Evolutionary conservation across 73 alveolate genomes (phyloP).

Genomic region (Symbiodinium natans): DNA sequence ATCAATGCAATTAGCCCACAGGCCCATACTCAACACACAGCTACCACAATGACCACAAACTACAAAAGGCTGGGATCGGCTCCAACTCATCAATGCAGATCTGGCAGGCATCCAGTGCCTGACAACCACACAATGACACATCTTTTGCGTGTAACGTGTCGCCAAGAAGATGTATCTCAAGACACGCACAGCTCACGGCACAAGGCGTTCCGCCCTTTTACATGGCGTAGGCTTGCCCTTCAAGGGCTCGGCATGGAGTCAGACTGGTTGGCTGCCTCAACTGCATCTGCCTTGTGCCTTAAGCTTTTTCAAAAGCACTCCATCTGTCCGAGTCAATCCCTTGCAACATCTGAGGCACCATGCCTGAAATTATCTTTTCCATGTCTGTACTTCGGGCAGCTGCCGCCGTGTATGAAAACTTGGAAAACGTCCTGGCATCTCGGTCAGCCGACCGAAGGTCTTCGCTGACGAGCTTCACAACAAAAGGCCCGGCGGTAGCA

Average conservation of each 20-base stretch:
- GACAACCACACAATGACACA: not conserved
- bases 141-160: too few relatives aligned
- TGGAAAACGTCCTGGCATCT: constrained; percentile 52
- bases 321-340: constrained; percentile 67
- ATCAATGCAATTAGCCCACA: not conserved
- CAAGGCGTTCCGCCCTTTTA: too few relatives aligned
- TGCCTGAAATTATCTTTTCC: constrained; percentile 72
- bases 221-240: not conserved
- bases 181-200: too few relatives aligned
- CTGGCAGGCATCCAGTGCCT: constrained; percentile 91
- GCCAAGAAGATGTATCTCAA: too few relatives aligned
- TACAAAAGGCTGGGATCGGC: too few relatives aligned
- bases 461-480: constrained; percentile 92
- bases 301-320: constrained; percentile 73
- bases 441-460: constrained; percentile 75
- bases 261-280: too few relatives aligned
- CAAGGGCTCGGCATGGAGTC: not conserved
- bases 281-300: too few relatives aligned
- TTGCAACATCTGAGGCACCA: constrained; percentile 73
- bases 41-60: too few relatives aligned
- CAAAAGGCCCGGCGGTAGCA: constrained; percentile 81
- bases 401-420: constrained; percentile 53
- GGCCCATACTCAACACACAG: too few relatives aligned
- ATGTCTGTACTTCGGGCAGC: constrained; percentile 59
- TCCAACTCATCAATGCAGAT: constrained; percentile 82